Evolutionary conservation across 2,329 filamentous ascomycete species (phyloP).

Genomic region (Bimuria novae-zelandiae): DNA sequence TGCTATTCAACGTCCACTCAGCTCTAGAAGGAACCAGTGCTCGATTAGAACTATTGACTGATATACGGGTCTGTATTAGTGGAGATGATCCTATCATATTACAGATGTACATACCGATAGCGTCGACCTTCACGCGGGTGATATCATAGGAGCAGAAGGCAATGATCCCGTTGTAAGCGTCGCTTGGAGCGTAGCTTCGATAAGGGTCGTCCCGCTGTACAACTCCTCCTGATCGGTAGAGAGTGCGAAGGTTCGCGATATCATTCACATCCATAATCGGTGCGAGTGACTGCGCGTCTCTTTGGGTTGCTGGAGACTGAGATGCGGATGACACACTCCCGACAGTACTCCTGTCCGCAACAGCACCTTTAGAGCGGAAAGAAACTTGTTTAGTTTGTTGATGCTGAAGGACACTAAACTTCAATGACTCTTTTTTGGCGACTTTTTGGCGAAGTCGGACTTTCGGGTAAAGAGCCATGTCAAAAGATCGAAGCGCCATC

Average conservation of each 20-base stretch:
- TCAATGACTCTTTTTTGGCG: constrained; percentile 19
- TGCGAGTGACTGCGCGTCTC: not conserved
- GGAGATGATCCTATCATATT: not conserved
- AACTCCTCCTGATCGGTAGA: constrained; percentile 33
- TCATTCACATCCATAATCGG: constrained; percentile 20
- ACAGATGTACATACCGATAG: constrained; percentile 22
- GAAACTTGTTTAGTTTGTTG: not conserved
- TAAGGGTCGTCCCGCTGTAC: constrained; percentile 26
- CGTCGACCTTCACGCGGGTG: constrained; percentile 39
- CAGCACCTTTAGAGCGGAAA: not conserved
- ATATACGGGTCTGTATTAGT: not conserved
- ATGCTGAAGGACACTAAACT: constrained; percentile 20
- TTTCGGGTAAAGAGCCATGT: constrained; percentile 19
- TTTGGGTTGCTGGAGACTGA: constrained; percentile 12
- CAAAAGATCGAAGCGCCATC: constrained; percentile 23
- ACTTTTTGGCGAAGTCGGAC: constrained; percentile 19
- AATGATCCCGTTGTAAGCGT: constrained; percentile 35
- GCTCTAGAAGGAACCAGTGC: constrained; percentile 16
- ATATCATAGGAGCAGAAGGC: constrained; percentile 38
- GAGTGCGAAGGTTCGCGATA: constrained; percentile 31
- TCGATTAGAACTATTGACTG: constrained; percentile 34
- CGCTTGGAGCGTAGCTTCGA: constrained; percentile 36
- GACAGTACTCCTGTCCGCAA: constrained; percentile 1
- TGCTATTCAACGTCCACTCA: constrained; percentile 26
- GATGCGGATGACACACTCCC: constrained; percentile 21